Conservation (phyloP, 148 eudicot genomes). For the Dysphania ambrosioides region DNA sequence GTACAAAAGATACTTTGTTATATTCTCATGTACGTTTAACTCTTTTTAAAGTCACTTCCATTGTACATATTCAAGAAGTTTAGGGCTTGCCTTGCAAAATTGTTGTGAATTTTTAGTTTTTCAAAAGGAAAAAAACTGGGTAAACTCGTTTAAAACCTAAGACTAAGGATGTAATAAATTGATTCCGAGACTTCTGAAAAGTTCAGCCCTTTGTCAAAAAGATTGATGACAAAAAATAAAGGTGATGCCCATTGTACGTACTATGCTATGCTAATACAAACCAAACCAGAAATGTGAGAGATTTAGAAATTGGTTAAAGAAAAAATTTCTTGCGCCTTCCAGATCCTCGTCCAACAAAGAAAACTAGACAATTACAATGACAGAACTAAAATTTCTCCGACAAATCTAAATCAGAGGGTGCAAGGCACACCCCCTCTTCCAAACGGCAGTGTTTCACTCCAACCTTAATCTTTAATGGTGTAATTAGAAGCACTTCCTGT, state of each 20-base stretch:
- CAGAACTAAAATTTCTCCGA: slow-evolving; percentile 17
- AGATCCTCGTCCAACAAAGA: not conserved
- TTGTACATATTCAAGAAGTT: no score
- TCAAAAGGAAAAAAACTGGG: no score
- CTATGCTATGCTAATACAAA: not conserved
- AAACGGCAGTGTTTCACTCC: not conserved
- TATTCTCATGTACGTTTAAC: no score
- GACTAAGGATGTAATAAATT: not conserved
- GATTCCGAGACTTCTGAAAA: not conserved
- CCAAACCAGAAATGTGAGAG: not conserved
- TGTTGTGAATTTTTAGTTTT: no score
- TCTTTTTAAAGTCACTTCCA: no score
- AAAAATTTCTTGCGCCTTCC: slow-evolving; percentile 11
- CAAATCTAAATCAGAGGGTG: slow-evolving; percentile 7
- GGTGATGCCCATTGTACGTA: not conserved
- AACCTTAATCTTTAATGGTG: slow-evolving; percentile 13
- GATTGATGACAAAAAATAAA: no score
- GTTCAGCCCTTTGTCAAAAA: no score
- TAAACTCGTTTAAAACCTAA: not conserved
- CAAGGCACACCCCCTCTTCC: slow-evolving; percentile 21
- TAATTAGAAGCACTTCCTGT: slow-evolving; percentile 52
- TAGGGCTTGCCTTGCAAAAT: no score
- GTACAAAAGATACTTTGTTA: no score
- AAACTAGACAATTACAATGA: slow-evolving; percentile 18
- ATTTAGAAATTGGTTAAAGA: not conserved